Evolutionary conservation across 1,284 basidiomycete genomes (phyloP), one percentile per base, ranked within the genome.

Genomic region (Peniophora sp.): DNA sequence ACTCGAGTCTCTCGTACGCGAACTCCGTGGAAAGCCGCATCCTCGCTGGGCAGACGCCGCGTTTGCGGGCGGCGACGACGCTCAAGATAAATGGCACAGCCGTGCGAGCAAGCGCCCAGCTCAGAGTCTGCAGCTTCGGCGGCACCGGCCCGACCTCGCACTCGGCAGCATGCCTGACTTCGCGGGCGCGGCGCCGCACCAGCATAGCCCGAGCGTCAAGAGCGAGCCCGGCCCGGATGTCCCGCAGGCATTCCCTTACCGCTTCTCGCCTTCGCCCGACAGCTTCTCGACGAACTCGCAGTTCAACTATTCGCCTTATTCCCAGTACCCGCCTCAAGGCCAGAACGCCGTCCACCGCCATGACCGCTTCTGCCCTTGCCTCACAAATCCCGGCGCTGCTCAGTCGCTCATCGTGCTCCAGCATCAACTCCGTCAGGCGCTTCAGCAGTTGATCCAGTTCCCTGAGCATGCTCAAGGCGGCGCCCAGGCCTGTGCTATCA

Each of bases 1-100:
- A 67, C 79, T 95, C 47, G 92, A 95, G 69, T 88, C 85, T 58
- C 78, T 93, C 22, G 89, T 93, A 35, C 78, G 90, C 51, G 91
- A 92, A 64, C 71, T 90, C 24, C 76, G 85, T 62, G 87, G 87
- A 54, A 90, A 90, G 64, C 87, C 87, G 15, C 85, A 88, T 61
- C 87, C 86, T 50, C 81, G 84, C 42, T 88, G 86, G 86, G 86
- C 87, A 10, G 86, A 88, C 57, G 76, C 74, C 58, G 81, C 73
- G 67, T 85, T 85, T 64, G 79, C 83, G 53, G 83, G 88, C 56
- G 84, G 84, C 20, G 85, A 88, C 64, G 79, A 83, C 2, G 81
- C 79, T 57, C 37, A 41, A 15, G 86, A 88, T 66, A 84, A 86
- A 62, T 88, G 85, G 85, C 85, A 88, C 64, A 88, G 86, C n/a